phyloP scores from a whole-genome alignment of 495 filamentous ascomycete genomes.

The Tuber indicum region DNA sequence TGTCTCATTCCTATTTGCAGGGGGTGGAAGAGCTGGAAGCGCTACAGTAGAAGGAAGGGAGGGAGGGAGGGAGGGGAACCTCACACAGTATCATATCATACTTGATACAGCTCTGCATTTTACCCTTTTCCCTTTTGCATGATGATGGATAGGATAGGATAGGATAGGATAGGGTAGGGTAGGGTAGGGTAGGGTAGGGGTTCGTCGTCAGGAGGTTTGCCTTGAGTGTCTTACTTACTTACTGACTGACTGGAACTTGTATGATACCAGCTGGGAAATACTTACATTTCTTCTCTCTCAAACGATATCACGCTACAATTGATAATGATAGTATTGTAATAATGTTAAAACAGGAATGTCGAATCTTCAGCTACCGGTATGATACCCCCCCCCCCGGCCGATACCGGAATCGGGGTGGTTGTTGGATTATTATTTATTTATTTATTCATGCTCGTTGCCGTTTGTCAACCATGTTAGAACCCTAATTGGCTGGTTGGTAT shows the following conservation, averaged over 20 bases:
- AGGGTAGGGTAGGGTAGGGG: too few relatives aligned
- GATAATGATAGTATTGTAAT: background rate
- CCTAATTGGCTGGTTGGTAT: background rate
- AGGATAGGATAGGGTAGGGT: background rate
- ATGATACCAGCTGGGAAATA: too few relatives aligned
- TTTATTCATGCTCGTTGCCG: background rate
- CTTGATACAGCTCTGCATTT: background rate
- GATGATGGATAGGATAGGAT: background rate
- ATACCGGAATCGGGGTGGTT: background rate
- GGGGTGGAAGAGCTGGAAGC: background rate
- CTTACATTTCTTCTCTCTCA: too few relatives aligned
- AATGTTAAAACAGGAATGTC: background rate
- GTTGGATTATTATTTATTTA: too few relatives aligned
- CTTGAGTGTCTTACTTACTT: too few relatives aligned
- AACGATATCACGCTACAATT: background rate
- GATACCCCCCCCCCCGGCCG: background rate
- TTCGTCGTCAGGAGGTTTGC: background rate
- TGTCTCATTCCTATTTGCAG: background rate
- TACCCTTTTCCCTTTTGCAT: background rate
- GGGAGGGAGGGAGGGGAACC: too few relatives aligned
- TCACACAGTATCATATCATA: background rate
- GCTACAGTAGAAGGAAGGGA: background rate
- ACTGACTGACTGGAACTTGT: too few relatives aligned
- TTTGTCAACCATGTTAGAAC: background rate
- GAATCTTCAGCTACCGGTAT: background rate